Evolutionary conservation across 495 filamentous ascomycete species (phyloP), one percentile per base, ranked within the genome.

Genomic region (Xylona heveae): DNA sequence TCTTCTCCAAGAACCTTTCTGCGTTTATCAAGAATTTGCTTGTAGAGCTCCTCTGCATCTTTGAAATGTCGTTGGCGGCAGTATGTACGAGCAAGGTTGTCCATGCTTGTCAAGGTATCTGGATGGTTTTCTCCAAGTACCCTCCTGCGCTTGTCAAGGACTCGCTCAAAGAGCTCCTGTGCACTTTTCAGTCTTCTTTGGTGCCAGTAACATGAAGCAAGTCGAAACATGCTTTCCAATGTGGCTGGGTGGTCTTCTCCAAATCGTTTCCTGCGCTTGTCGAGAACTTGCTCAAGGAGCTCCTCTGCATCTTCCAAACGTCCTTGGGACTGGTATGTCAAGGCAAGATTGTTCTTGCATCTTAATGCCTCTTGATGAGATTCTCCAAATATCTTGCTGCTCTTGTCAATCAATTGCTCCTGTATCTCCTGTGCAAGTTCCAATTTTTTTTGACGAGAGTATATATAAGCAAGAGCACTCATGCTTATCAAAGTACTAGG

Each of bases 351-450:
- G 16, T 24, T 1, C 21, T 47, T 43, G 10, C 28, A 33, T n/a
- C 1, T 31, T 17, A 49, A 31, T 21, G 46, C 52, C 21, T 38
- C 20, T 14, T 40, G 38, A 44, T 55, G 43, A 18, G 43, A 40
- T 2, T 36, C 32, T 1, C 56, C 55, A 3, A 58, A 36, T 0
- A 42, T 18, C 18, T 42, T 43, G 21, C 42, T 47, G 1, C 39
- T 34, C 1, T 28, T 34, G 31, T 43, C 42, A n/a, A 53, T 9
- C 10, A 39, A 20, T 29, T 39, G 35, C 20, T 36, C 12, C 6
- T 35, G 6, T 13, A 53, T 19, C 13, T 44, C 30, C 42, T 56
- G 48, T 4, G 54, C 52, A 1, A 54, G 43, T 6, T 44, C 40
- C 31, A 33, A 38, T 41, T 35, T 39, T 28, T 38, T 42, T 38